These are phyloP conservation scores for Nephelium lappaceum DNA, from an alignment of 345 rosid genomes.

Conservation along the genomic window DNA sequence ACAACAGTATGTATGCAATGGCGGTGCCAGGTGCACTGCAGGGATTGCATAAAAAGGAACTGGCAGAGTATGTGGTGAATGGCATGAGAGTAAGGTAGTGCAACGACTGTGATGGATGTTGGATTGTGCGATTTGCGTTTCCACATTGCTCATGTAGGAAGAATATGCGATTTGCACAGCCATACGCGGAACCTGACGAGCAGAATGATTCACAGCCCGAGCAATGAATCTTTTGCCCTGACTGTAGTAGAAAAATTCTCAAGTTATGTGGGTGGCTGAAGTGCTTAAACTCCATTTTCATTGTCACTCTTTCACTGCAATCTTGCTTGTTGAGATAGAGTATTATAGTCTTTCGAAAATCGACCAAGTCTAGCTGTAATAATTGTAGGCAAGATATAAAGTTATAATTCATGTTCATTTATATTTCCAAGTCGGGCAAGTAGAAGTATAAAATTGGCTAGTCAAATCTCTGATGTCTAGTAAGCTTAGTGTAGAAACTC, in stretches of 20 bases:
- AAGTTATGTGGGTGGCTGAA: conserved; percentile 39
- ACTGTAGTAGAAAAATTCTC: conserved; percentile 23
- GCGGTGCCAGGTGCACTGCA: conserved; percentile 34
- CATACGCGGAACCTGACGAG: conserved; percentile 17
- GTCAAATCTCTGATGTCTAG: not conserved
- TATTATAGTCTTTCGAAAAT: not conserved
- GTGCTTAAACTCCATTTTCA: conserved; percentile 38
- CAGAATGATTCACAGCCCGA: conserved; percentile 31
- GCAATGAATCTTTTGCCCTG: conserved; percentile 23
- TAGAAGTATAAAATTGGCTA: not conserved
- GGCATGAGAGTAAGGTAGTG: no score
- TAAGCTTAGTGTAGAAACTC: not conserved
- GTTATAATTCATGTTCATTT: not conserved
- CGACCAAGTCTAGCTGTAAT: not conserved
- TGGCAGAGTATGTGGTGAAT: conserved; percentile 23
- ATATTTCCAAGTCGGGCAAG: not conserved
- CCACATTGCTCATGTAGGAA: conserved; percentile 37
- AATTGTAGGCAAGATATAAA: not conserved
- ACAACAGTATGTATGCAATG: conserved; percentile 33
- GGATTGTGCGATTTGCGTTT: conserved; percentile 27
- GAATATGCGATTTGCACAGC: conserved; percentile 31
- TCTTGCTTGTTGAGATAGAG: not conserved
- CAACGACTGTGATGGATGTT: conserved; percentile 31
- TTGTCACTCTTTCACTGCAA: conserved; percentile 1
- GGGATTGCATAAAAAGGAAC: conserved; percentile 28